Evolutionary conservation across 345 rosid species (phyloP), one percentile per base, ranked within the genome.

Genomic region (Rhodamnia rubescens): DNA sequence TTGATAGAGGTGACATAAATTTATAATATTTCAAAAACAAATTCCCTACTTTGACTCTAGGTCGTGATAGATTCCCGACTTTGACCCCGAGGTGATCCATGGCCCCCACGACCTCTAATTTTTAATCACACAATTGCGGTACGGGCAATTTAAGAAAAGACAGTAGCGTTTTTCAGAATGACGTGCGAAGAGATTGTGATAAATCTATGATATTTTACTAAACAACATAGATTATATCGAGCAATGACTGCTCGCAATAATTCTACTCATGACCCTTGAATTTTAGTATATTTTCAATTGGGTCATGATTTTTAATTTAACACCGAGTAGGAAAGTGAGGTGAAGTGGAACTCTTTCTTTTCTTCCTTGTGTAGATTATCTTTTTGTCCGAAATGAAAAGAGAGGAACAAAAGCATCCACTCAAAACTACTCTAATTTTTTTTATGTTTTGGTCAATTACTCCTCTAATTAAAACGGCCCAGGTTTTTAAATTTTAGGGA

Each of bases 191-290:
- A 64, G 1, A 1, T 29, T 16, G 16, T 8, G 11, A 15, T 16
- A 29, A 64, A 64, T 15, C 1, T 29, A 1, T 1, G 0, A 64
- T 20, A 64, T 32, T 53, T 6, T 53, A 53, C 20, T 18, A 53
- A 53, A 20, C 56, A 53, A 20, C 24, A 53, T 2, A 5, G 22
- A 20, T 54, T 8, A 20, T 54, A 54, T 54, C 24, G 9, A 21
- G 57, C 0, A 54, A 21, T 15, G 22, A 15, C 50, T 9, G 11
- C 10, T 47, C 50, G 10, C 1, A 20, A 11, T 61, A 21, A 15
- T 16, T 29, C 0, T 4, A 29, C 8, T 1, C 15, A 2, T 0
- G 21, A 3, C 11, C 0, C 3, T 61, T 29, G 0, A 15, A 29
- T 1, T 15, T 61, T 29, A 64, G 8, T 7, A 27, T 0, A 0